Evolutionary conservation across 2,329 filamentous ascomycete species (phyloP), one percentile per base, ranked within the genome.

Genomic region (Paramyrothecium sp.): DNA sequence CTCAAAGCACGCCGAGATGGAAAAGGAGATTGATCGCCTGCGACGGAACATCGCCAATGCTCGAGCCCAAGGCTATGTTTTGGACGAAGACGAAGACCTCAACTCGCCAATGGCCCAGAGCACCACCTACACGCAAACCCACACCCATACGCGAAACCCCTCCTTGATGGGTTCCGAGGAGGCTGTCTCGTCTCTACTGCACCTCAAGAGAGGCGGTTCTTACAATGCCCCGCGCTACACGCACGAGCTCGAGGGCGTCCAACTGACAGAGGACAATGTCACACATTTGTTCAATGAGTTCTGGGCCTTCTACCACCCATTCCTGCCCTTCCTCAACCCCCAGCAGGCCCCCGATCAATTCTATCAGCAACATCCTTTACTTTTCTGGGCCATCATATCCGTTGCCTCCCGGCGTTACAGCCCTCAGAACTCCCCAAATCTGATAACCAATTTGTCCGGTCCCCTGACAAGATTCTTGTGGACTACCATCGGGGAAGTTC

Each of bases 371-470:
- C 89, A 92, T 53, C 87, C 88, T 3, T 79, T 97, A 16, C 82
- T 97, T 1, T 96, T 96, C 73, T 97, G 92, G 92, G 84, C 89
- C 51, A 89, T 94, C 58, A 79, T 93, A 50, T 84, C 89, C 38
- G 87, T 92, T 56, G 90, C 90, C 21, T 86, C 89, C 47, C 85
- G 90, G 54, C 87, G 90, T 44, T 92, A 88, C 67, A 78, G 80
- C 47, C 75, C 79, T 1, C 59, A 65, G 47, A 74, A 71, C 54
- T 88, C 89, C 59, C 83, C 83, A 1, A 81, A 79, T 16, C 78
- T 93, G 33, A 80, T 94, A 55, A 85, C 83, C 50, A 84, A 87
- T 56, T 78, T 94, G 10, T 86, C 89, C 22, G 84, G 85, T 0
- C 86, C 86, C 23, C 74, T 93, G 63, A 90, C 88, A 13, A 81